phyloP scores from a whole-genome alignment of 257 asterid species.

The Petunia secreta region DNA sequence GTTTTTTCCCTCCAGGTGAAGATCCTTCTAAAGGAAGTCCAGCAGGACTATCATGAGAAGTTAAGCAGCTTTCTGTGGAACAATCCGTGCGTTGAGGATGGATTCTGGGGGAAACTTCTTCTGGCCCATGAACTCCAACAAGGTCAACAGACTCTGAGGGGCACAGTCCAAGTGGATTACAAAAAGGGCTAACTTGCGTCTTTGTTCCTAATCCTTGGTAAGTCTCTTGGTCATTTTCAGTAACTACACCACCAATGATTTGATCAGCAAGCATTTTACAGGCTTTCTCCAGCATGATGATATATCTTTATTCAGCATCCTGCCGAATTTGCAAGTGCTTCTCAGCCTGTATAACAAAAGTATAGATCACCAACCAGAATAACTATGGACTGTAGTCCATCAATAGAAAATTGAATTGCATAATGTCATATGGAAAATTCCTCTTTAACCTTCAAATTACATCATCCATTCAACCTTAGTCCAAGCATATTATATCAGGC shows the following conservation, averaged over 20 bases:
- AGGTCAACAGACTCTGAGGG: slow-evolving; percentile 47
- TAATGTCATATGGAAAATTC: not conserved
- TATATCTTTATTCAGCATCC: slow-evolving; percentile 71
- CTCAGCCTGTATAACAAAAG: slow-evolving; percentile 58
- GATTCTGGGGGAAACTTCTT: slow-evolving; percentile 47
- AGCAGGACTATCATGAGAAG: slow-evolving; percentile 70
- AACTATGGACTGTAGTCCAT: not conserved
- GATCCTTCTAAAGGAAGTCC: slow-evolving; percentile 62
- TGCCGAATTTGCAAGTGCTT: slow-evolving; percentile 82
- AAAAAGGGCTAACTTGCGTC: slow-evolving; percentile 32
- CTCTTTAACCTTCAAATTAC: slow-evolving; percentile 7
- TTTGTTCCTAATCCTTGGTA: slow-evolving; percentile 44
- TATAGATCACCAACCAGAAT: slow-evolving; percentile 19
- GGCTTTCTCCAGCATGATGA: slow-evolving; percentile 76
- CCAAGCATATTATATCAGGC: not conserved
- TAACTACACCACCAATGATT: slow-evolving; percentile 55
- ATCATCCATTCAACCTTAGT: not conserved
- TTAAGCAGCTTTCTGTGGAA: slow-evolving; percentile 80
- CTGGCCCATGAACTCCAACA: slow-evolving; percentile 39
- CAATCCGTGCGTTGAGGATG: slow-evolving; percentile 55
- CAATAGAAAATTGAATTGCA: not conserved
- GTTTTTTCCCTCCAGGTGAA: slow-evolving; percentile 53
- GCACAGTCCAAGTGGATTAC: slow-evolving; percentile 35
- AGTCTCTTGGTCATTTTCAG: slow-evolving; percentile 45
- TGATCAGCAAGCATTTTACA: slow-evolving; percentile 83